Evolutionary conservation across 2,329 filamentous ascomycete genomes (phyloP), one percentile per base, ranked within the genome.

Genomic region (Cladosporium sphaerospermum): DNA sequence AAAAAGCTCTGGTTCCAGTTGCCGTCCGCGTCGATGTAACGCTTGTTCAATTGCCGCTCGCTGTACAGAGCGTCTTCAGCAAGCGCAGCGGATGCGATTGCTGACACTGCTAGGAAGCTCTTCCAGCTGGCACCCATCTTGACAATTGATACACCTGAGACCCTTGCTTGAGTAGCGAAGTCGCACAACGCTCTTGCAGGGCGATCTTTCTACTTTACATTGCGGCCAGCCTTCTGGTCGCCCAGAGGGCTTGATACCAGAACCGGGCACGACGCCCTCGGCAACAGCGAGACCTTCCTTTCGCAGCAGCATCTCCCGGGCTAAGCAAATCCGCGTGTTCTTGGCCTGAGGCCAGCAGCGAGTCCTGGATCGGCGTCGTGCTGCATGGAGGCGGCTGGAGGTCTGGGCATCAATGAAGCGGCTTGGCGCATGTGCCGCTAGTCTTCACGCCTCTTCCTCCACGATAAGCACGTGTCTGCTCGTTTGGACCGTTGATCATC

Each of bases 1-100:
- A 84, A 85, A 70, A 85, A 84, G 6, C 82, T 59, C 44, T 61
- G 57, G 31, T 61, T 61, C 56, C 58, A 62, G 48, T 60, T 60
- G 55, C 59, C 61, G 8, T 53, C 50, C 16, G 49, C 53, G 32
- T 60, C 58, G 10, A 60, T 60, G 41, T 57, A 59, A 28, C 59
- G 56, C 42, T 61, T 61, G 40, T 59, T 44, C 19, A 56, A 49
- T 9, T 56, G 55, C 32, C 58, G 52, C 32, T 57, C 52, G 41
- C 58, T 61, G 54, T 57, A 57, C 23, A 61, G 41, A 8, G 58
- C 57, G 32, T 61, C 59, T 54, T 60, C 61, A 13, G 61, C 61
- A 10, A 42, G 18, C 34, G 40, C 16, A 23, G 19, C 23, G 13
- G 48, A 42, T 6, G 40, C 48, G 9, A 51, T 16, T 4, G 33